Evolutionary conservation across 2,329 filamentous ascomycete species (phyloP).

Genomic region (Mycosphaerella arachidis): DNA sequence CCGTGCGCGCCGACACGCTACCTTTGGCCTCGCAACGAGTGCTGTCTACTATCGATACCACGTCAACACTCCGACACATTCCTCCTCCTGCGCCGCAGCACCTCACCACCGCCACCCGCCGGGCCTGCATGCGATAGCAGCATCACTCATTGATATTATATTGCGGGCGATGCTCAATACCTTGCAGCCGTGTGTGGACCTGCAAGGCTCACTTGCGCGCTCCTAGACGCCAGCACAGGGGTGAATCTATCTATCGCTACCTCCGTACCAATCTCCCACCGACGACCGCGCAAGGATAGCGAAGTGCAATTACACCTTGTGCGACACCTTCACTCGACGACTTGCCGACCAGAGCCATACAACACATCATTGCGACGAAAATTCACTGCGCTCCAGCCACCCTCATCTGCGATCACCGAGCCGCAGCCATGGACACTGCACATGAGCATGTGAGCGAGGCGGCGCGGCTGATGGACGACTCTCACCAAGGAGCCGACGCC

Average conservation of each 20-base stretch:
- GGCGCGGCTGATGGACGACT: background rate
- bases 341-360: background rate
- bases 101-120: background rate
- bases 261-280: background rate
- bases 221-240: slow-evolving; percentile 3
- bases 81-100: background rate
- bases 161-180: slow-evolving; percentile 1
- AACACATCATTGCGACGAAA: background rate
- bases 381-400: background rate
- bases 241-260: background rate
- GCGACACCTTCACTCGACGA: slow-evolving; percentile 1
- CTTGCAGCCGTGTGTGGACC: slow-evolving; percentile 3
- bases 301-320: slow-evolving; percentile 5
- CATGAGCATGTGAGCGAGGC: slow-evolving; percentile 5
- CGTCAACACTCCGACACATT: background rate
- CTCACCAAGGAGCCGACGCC: slow-evolving; percentile 25
- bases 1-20: background rate
- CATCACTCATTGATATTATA: background rate
- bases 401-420: background rate
- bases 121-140: background rate
- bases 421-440: slow-evolving; percentile 12
- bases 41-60: background rate
- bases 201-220: slow-evolving; percentile 1
- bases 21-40: too few species aligned
- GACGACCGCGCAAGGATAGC: slow-evolving; percentile 4